These are phyloP conservation scores for Neofusicoccum laricinum DNA, from an alignment of 2,329 filamentous ascomycete species.

Conservation along the genomic window DNA sequence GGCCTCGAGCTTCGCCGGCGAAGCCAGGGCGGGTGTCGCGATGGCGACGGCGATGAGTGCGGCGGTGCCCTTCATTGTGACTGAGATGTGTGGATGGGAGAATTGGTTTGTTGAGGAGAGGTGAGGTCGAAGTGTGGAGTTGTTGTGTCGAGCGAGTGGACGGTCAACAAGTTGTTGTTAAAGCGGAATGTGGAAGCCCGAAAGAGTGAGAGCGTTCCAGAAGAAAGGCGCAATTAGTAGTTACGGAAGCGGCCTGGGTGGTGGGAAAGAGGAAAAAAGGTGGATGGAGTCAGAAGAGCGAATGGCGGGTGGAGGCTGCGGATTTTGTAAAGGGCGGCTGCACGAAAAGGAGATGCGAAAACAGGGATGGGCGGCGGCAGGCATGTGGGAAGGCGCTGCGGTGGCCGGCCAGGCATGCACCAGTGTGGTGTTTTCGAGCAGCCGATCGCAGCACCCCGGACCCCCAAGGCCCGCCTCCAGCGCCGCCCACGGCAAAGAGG, in stretches of 20 bases:
- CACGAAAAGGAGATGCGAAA: neutral
- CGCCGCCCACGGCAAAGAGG: conserved; percentile 3
- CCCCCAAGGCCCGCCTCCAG: conserved; percentile 7
- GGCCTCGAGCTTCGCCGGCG: conserved; percentile 33
- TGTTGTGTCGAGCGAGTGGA: conserved; percentile 4
- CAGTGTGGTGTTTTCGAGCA: conserved; percentile 7
- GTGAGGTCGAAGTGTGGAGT: neutral
- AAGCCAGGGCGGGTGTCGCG: conserved; percentile 45
- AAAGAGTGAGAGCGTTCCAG: conserved; percentile 17
- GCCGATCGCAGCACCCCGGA: conserved; percentile 13
- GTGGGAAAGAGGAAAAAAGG: neutral
- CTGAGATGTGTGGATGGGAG: neutral
- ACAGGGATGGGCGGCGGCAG: conserved; percentile 2
- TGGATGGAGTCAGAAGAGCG: conserved; percentile 1
- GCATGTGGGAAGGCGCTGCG: conserved; percentile 5
- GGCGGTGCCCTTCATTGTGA: conserved; percentile 55
- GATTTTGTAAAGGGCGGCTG: conserved; percentile 14
- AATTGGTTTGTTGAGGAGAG: neutral
- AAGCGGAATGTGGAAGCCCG: conserved; percentile 11
- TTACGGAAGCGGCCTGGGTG: neutral
- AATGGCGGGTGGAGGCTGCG: conserved; percentile 6
- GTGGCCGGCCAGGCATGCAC: neutral
- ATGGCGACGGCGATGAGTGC: conserved; percentile 47
- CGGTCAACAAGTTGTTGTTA: neutral
- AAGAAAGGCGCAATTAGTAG: conserved; percentile 13